Conservation (phyloP, 2,329 filamentous ascomycete species). For the Aspergillus pseudoterreus region DNA sequence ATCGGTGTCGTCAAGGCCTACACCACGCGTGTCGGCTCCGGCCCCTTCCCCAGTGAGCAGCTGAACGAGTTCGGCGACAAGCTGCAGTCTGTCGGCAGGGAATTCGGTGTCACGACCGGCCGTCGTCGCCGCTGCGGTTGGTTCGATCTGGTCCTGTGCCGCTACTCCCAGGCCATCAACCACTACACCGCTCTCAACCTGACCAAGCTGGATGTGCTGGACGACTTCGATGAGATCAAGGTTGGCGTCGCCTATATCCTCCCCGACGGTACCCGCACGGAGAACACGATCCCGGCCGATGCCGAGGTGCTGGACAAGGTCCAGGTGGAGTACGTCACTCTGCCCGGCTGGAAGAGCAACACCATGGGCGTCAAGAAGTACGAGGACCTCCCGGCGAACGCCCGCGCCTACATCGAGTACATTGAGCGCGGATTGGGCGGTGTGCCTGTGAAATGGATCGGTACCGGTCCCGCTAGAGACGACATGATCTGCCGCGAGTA, state of each 20-base stretch:
- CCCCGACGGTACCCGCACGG: constrained; percentile 45
- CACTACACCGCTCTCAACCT: constrained; percentile 57
- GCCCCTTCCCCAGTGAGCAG: constrained; percentile 63
- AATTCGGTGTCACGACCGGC: constrained; percentile 57
- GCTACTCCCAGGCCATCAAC: constrained; percentile 57
- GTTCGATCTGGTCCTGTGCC: constrained; percentile 62
- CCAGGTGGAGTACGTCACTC: constrained; percentile 56
- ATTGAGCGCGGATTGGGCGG: constrained; percentile 56
- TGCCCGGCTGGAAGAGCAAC: constrained; percentile 59
- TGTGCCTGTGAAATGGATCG: constrained; percentile 60
- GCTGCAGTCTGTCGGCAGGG: constrained; percentile 54
- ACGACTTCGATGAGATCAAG: constrained; percentile 61
- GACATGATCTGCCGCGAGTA: constrained; percentile 55
- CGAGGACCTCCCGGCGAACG: constrained; percentile 55
- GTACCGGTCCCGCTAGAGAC: constrained; percentile 58
- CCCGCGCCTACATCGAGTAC: constrained; percentile 58
- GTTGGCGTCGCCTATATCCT: constrained; percentile 56
- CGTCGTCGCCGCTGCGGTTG: constrained; percentile 61
- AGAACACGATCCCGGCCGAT: constrained; percentile 58
- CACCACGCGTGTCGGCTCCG: constrained; percentile 57
- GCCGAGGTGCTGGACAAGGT: constrained; percentile 50
- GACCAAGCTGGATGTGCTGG: constrained; percentile 63
- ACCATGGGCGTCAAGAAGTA: constrained; percentile 57
- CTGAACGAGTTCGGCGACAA: constrained; percentile 55
- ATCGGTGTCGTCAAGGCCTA: constrained; percentile 65